Evolutionary conservation across 1,284 basidiomycete genomes (phyloP), one percentile per base, ranked within the genome.

Genomic region (Cystobasidium slooffiae): DNA sequence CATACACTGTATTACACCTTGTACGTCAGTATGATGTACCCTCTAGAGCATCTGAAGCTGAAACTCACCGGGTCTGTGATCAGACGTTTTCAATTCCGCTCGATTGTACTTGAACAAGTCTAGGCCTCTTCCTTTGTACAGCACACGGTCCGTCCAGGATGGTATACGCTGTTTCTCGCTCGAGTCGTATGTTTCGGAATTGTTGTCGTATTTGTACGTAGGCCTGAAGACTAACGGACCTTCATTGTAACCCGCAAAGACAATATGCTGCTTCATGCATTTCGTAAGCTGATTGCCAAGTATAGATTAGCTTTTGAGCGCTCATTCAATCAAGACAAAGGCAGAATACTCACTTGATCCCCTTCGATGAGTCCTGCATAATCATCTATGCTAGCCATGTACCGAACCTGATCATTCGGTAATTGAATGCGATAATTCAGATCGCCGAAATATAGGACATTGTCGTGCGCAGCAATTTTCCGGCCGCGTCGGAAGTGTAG

Each of bases 111-210:
- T 68, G 12, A 56, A 78, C 62, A 81, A 76, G 16, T 79, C 76
- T 10, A 81, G 80, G 78, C 85, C 84, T 53, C 81, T 80, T 9
- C 94, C 94, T 76, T 88, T 88, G 84, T 90, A 97, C 65, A 99
- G 82, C 16, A 99, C 88, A n/a, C 94, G 91, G 84, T 97, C 94
- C 79, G 94, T 99, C 95, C 96, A 99, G 8, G 96, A 93, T 0
- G 97, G 97, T 80, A 97, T 91, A 7, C 97, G 88, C 86, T 91
- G 88, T 84, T 99, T 99, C 82, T 99, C 97, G 77, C 93, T 93
- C 3, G 93, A 91, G 82, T 99, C 97, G 82, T 98, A 99, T 61
- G 85, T 85, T 77, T 96, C 90, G 8, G 93, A 84, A 5, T 84
- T 84, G 58, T 85, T 58, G 43, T 74, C 78, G 37, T 82, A 85